A percentile compares a stretch with the other conserved stretches of the same genome.
These are phyloP conservation scores for Pseudozyma pruni DNA, from an alignment of 1,284 basidiomycete genomes.

Conservation along the genomic window DNA sequence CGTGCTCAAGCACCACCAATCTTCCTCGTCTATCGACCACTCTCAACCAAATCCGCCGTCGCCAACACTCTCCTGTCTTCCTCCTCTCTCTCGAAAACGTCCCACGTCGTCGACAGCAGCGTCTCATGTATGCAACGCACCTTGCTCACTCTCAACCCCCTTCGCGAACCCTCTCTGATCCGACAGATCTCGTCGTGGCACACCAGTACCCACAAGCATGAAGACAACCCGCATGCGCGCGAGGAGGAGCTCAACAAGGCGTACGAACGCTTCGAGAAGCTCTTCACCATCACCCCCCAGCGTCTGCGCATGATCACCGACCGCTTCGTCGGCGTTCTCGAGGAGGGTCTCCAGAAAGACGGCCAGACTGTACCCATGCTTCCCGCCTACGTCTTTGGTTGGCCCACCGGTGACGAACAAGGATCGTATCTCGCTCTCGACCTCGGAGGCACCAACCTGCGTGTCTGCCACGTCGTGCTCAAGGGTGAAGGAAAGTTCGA, in stretches of 20 bases:
- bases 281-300: conserved; percentile 62
- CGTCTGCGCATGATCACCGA: conserved; percentile 77
- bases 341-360: conserved; percentile 83
- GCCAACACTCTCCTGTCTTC: conserved; percentile 1
- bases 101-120: conserved; percentile 19
- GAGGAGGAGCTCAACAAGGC: conserved; percentile 58
- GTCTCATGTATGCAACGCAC: conserved; percentile 22
- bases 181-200: conserved; percentile 63
- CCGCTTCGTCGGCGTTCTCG: conserved; percentile 91
- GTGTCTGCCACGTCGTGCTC: conserved; percentile 93
- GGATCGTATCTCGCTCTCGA: conserved; percentile 94
- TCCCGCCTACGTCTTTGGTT: conserved; percentile 96
- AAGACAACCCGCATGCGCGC: conserved; percentile 47
- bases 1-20: too few relatives aligned
- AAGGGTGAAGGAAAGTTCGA: conserved; percentile 94
- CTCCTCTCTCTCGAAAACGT: conserved; percentile 12
- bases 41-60: conserved; percentile 6
- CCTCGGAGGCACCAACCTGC: conserved; percentile 92
- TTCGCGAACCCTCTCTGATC: conserved; percentile 6
- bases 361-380: conserved; percentile 93
- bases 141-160: conserved; percentile 19
- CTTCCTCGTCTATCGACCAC: background rate
- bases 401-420: conserved; percentile 87
- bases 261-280: conserved; percentile 53
- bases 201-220: conserved; percentile 57